Base-by-base conservation (phyloP, 2,329 filamentous ascomycete genomes). In the Aureobasidium sp. region DNA sequence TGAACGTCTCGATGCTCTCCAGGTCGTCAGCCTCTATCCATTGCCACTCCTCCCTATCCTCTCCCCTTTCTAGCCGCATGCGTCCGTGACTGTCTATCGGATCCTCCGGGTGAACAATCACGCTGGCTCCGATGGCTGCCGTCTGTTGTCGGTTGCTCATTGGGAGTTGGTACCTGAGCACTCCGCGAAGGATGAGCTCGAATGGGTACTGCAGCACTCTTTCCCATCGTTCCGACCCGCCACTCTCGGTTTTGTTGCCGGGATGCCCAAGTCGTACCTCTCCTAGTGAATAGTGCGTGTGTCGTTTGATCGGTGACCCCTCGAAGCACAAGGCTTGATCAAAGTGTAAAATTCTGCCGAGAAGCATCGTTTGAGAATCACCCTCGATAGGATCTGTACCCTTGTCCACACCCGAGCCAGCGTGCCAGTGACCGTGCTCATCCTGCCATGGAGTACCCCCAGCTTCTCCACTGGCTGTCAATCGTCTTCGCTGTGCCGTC, bases 251-350 rank as follows among this genome's bases (percentile, higher is more conserved):
- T 61, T 84, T 84, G 68, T 97, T 98, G 3, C 91, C 90, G 0
- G 93, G 93, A 53, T 85, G 83, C 22, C 77, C 73, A 3, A 98
- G 79, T 34, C 91, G 86, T 59, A 98, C 81, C 63, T 93, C 87
- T 25, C 90, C 91, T 4, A 86, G 81, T 0, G 90, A 93, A 16
- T 78, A 79, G 14, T 86, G 87, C 11, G 78, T 71, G 24, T 81
- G 78, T 59, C 85, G 83, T 58, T 88, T 84, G 71, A 96, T 86
- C 24, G 94, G 90, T 0, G 90, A 91, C 3, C 90, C 87, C 56
- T 95, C 90, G 62, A 97, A 97, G 4, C 81, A 85, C 30, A 98
- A 74, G 0, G 90, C 85, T 51, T 88, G 94, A 66, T 96, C 89
- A 62, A 97, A 93, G 58, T 83, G 79, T 56, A 84, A 84, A 32